Percentiles rank a stretch among this genome's conserved stretches.
Conservation (phyloP, 345 rosid genomes). For the Sisymbrium irio region DNA sequence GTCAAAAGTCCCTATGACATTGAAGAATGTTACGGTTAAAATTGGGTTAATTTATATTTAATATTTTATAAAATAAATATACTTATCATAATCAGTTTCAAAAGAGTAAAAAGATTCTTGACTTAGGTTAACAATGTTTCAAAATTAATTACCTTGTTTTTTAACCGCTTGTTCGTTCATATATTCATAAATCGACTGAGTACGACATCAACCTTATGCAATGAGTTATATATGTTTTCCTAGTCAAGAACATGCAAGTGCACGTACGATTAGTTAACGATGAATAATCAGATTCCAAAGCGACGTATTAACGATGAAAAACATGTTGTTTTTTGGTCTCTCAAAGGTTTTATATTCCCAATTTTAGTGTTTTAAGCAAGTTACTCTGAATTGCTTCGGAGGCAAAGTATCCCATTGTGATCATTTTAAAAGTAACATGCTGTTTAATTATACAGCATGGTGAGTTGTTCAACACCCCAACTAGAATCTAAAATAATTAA, state of each 20-base stretch:
- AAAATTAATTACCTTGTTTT: background rate
- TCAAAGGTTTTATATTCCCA: background rate
- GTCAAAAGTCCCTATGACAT: too few species aligned
- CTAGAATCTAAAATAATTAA: constrained; percentile 16
- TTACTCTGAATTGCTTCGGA: constrained; percentile 6
- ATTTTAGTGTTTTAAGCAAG: background rate
- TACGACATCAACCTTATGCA: background rate
- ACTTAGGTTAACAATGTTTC: background rate
- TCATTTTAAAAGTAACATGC: background rate
- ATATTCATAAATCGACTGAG: background rate
- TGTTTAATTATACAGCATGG: constrained; percentile 18
- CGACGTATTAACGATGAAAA: constrained; percentile 11
- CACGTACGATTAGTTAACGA: constrained; percentile 25
- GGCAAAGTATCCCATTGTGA: constrained; percentile 17
- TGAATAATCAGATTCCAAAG: background rate
- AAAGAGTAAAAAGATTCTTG: background rate
- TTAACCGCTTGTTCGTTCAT: background rate
- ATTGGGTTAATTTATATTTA: too few species aligned
- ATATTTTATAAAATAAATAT: too few species aligned
- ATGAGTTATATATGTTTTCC: background rate
- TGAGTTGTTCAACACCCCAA: constrained; percentile 49
- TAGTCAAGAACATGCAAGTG: constrained; percentile 6
- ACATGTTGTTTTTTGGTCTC: constrained; percentile 9
- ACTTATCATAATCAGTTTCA: too few species aligned
- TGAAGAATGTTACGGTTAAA: too few species aligned